phyloP scores from a whole-genome alignment of 495 filamentous ascomycete genomes.

The Penicillium verhagenii region DNA sequence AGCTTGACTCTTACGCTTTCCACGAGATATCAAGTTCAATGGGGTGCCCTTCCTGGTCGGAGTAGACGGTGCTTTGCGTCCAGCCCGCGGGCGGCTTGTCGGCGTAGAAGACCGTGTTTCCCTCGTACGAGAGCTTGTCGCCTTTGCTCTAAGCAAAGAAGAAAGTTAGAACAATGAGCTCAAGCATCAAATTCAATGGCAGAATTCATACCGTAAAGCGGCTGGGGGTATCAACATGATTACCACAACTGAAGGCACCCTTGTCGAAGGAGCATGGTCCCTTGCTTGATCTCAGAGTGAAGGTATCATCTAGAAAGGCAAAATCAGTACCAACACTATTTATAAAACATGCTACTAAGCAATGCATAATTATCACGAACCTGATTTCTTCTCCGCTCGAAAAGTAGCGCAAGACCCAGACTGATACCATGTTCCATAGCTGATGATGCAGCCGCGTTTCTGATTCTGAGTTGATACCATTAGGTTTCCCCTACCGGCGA shows the following conservation, averaged over 20 bases:
- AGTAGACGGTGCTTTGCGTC: slow-evolving; percentile 39
- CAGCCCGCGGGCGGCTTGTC: slow-evolving; percentile 54
- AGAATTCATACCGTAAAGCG: slow-evolving; percentile 45
- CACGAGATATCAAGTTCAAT: slow-evolving; percentile 42
- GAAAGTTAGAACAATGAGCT: background rate
- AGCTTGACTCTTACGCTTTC: slow-evolving; percentile 12
- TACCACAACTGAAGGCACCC: slow-evolving; percentile 50
- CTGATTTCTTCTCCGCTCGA: slow-evolving; percentile 48
- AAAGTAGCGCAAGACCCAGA: slow-evolving; percentile 70
- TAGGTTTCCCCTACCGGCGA: slow-evolving; percentile 58
- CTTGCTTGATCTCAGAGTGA: slow-evolving; percentile 60
- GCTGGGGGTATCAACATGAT: slow-evolving; percentile 37
- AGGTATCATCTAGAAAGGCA: slow-evolving; percentile 46
- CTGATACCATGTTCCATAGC: slow-evolving; percentile 65
- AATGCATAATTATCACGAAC: slow-evolving; percentile 22
- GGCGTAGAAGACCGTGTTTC: slow-evolving; percentile 56
- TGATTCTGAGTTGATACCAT: slow-evolving; percentile 53
- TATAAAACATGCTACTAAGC: background rate
- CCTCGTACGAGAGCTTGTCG: slow-evolving; percentile 39
- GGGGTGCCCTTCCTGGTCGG: slow-evolving; percentile 32
- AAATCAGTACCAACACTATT: slow-evolving; percentile 3
- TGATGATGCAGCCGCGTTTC: slow-evolving; percentile 67
- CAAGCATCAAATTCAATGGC: background rate
- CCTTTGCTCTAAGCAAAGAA: slow-evolving; percentile 28
- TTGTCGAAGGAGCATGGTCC: slow-evolving; percentile 53